A percentile compares a stretch with the other conserved stretches of the same genome.
Evolutionary conservation across 2,329 filamentous ascomycete genomes (phyloP).

Genomic region (Westerdykella aurantiaca): DNA sequence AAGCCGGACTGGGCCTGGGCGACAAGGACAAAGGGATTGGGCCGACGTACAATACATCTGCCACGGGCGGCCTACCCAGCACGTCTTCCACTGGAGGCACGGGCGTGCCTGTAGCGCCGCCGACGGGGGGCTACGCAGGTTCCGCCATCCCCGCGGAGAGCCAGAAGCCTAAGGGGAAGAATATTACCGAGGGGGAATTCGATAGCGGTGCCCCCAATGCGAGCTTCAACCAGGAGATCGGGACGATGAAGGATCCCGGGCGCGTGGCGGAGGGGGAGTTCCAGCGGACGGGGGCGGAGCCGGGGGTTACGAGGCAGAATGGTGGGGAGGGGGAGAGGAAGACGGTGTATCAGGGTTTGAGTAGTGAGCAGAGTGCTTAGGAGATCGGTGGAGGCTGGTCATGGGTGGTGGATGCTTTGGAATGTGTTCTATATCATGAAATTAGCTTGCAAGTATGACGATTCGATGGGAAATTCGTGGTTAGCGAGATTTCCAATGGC

Average conservation of each 20-base stretch:
- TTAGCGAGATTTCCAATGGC: background rate
- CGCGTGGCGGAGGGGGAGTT: slow-evolving; percentile 42
- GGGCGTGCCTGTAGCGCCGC: slow-evolving; percentile 28
- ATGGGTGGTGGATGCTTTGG: background rate
- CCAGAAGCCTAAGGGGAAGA: slow-evolving; percentile 47
- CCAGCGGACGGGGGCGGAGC: slow-evolving; percentile 28
- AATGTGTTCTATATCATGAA: background rate
- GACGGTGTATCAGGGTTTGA: slow-evolving; percentile 7
- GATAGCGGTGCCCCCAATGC: slow-evolving; percentile 21
- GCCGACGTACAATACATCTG: slow-evolving; percentile 7
- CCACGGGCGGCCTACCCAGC: slow-evolving; percentile 37
- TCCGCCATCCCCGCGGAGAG: slow-evolving; percentile 24
- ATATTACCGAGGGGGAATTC: slow-evolving; percentile 49
- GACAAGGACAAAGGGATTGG: slow-evolving; percentile 30
- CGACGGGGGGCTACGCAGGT: slow-evolving; percentile 37
- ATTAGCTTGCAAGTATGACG: background rate
- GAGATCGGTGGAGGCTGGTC: background rate
- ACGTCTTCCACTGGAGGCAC: slow-evolving; percentile 30
- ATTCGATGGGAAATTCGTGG: background rate
- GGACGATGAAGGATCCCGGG: slow-evolving; percentile 51
- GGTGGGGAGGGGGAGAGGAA: slow-evolving; percentile 5
- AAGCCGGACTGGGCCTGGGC: slow-evolving; percentile 36
- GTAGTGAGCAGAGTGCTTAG: slow-evolving; percentile 9
- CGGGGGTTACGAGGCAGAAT: slow-evolving; percentile 6
- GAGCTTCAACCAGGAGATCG: slow-evolving; percentile 41